Base-by-base conservation (phyloP, 1,284 basidiomycete species). In the Cutaneotrichosporon mucoides region DNA sequence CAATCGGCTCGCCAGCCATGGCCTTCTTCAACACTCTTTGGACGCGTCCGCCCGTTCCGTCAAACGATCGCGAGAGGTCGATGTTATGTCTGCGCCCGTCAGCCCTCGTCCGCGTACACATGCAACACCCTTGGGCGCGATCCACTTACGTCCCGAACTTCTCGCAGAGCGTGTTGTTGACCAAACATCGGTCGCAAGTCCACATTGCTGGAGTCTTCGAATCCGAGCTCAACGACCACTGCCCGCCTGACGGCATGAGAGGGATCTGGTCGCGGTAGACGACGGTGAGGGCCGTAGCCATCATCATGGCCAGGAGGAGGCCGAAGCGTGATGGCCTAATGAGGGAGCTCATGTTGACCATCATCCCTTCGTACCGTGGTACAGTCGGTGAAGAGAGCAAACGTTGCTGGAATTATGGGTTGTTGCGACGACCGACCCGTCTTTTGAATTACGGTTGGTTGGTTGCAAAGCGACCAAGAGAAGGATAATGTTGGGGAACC, bases 11-110 rank as follows among this genome's bases (percentile, higher is more conserved):
- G 5, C 92, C 93, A 2, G 87, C 82, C 72, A 97, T 81, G 3
- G 92, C 93, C 72, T 89, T 87, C 72, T 88, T 87, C 48, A 97
- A 81, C 24, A 95, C 85, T 49, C 88, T 83, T 74, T 92, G 89
- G 5, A 96, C 80, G 43, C 93, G 82, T 36, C 87, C 88, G 12
- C 89, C 86, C 57, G 86, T 90, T 1, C 93, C 93, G 12, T 48
- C 46, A 13, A 53, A 53, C n/a, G 52, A 33, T 2, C 52, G 52
- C n/a, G 52, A 53, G 9, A 53, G 52, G 8, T 53, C 52, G 12
- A 53, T 44, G 42, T 44, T 53, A 7, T 36, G 42, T 3, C 52
- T 53, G 52, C 16, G 8, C 7, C 41, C 38, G 33, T 11, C 37
- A 24, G 8, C 10, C 12, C 15, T 6, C 36, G 36, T 15, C n/a